Conservation (phyloP, 176 grass and related monocot genomes). For the Carex myosuroides region DNA sequence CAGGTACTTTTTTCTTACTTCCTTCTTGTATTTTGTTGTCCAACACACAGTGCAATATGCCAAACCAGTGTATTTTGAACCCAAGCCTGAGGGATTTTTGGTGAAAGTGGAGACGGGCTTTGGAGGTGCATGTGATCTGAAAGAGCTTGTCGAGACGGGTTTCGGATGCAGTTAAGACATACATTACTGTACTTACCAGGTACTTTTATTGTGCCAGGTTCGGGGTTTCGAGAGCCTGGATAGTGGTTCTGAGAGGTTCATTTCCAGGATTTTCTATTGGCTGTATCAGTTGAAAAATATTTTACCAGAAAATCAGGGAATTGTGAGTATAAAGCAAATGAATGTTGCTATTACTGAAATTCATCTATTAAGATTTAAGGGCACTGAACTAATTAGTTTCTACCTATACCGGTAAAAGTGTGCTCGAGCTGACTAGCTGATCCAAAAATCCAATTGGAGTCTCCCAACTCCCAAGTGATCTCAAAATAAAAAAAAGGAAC, state of each 20-base stretch:
- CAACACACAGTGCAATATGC: no score
- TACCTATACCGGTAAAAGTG: neutral
- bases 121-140: conserved; percentile 88
- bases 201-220: conserved; percentile 53
- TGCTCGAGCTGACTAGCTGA: no score
- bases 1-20: no score
- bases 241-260: no score
- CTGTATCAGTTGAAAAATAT: no score
- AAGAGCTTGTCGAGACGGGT: conserved; percentile 42
- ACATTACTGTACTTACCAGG: conserved; percentile 66
- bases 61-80: no score
- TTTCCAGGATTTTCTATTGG: no score
- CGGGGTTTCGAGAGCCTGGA: conserved; percentile 36
- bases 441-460: neutral
- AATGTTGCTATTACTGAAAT: neutral
- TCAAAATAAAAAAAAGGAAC: neutral
- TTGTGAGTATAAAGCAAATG: neutral
- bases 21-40: no score
- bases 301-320: neutral
- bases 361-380: neutral
- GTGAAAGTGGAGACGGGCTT: conserved; percentile 28
- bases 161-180: conserved; percentile 35
- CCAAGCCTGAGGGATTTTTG: no score
- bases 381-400: neutral
- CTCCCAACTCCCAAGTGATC: neutral